Conservation (phyloP, 164 flowering plant species). For the Berberis thunbergii region DNA sequence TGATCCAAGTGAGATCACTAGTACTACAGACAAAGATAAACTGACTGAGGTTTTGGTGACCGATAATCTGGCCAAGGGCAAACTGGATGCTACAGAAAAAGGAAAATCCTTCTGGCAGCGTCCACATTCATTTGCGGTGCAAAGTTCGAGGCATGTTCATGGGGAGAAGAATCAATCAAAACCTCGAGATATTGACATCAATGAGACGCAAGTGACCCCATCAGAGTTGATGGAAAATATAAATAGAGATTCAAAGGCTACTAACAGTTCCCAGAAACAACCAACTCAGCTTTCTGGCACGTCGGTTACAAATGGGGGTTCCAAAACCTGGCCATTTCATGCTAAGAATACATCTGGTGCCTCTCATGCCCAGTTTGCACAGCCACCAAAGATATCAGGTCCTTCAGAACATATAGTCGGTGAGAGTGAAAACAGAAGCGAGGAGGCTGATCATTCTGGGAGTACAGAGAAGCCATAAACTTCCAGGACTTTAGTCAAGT, state of each 20-base stretch:
- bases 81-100: constrained; percentile 25
- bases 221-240: constrained; percentile 21
- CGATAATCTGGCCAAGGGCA: background rate
- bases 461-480: background rate
- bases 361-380: constrained; percentile 18
- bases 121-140: constrained; percentile 22
- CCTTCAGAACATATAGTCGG: constrained; percentile 20
- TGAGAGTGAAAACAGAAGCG: constrained; percentile 19
- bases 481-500: too few species aligned
- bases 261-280: constrained; percentile 8
- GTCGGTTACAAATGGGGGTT: constrained; percentile 21
- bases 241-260: constrained; percentile 16
- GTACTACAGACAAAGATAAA: constrained; percentile 37
- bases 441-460: constrained; percentile 11
- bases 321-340: constrained; percentile 37
- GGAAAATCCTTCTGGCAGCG: constrained; percentile 33
- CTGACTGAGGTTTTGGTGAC: constrained; percentile 21
- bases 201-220: constrained; percentile 16
- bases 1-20: constrained; percentile 34
- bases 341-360: constrained; percentile 22
- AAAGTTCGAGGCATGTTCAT: constrained; percentile 9
- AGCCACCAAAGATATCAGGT: constrained; percentile 26
- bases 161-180: constrained; percentile 27
- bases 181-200: constrained; percentile 25
- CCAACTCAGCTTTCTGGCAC: constrained; percentile 19